Evolutionary conservation across 352 stramenopile species (phyloP).

Genomic region (Stephanocyclus meneghinianus): DNA sequence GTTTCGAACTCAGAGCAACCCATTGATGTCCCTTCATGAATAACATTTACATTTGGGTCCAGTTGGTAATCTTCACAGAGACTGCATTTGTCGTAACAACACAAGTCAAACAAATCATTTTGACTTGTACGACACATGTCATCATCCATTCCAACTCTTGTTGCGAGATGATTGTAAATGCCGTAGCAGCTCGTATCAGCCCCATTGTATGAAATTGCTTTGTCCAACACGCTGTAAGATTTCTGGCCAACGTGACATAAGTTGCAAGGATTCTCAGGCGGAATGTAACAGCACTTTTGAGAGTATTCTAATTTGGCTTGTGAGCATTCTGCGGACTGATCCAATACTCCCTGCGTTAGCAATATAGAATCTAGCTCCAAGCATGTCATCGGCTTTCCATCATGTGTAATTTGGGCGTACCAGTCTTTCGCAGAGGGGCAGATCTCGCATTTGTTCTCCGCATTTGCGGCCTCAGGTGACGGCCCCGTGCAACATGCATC

Average conservation of each 20-base stretch:
- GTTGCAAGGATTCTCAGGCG: constrained; percentile 51
- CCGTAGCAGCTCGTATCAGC: constrained; percentile 54
- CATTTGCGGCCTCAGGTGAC: constrained; percentile 51
- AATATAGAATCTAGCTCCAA: constrained; percentile 62
- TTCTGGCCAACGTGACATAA: constrained; percentile 50
- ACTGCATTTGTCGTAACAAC: constrained; percentile 59
- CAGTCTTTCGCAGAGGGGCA: constrained; percentile 62
- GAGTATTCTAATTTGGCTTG: constrained; percentile 49
- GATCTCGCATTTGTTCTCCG: constrained; percentile 60
- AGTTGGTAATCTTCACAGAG: constrained; percentile 59
- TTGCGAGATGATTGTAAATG: constrained; percentile 59
- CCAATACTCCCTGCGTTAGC: constrained; percentile 49
- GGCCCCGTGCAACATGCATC: constrained; percentile 57
- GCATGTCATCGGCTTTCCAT: constrained; percentile 57
- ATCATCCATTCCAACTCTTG: constrained; percentile 49
- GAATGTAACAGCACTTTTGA: constrained; percentile 50
- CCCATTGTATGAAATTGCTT: constrained; percentile 53
- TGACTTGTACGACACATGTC: constrained; percentile 44
- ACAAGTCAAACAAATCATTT: constrained; percentile 51
- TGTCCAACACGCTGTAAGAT: constrained; percentile 47
- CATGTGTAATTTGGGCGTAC: constrained; percentile 50
- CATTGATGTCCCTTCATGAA: constrained; percentile 38
- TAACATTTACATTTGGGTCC: constrained; percentile 47
- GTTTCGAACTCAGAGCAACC: constrained; percentile 60
- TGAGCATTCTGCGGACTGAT: constrained; percentile 42